phyloP scores from a whole-genome alignment of 1,139 yeast genomes.

The Hansenula sp. region DNA sequence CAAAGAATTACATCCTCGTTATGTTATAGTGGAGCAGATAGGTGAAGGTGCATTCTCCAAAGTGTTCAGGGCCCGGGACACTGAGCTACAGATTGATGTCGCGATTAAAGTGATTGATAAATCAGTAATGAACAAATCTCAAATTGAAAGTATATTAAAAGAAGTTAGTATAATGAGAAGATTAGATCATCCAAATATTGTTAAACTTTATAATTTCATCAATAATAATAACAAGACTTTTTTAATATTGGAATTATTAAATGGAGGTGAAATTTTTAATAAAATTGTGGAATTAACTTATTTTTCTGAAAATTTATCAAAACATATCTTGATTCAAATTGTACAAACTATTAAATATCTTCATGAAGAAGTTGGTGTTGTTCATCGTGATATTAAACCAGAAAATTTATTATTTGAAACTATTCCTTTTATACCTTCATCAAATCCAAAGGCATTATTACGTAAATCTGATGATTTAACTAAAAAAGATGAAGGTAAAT shows the following conservation, averaged over 20 bases:
- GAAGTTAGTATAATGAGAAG: conserved; percentile 63
- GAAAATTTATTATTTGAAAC: conserved; percentile 85
- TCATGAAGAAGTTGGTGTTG: conserved; percentile 74
- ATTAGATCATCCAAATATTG: conserved; percentile 64
- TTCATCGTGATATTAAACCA: conserved; percentile 93
- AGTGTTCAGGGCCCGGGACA: conserved; percentile 61
- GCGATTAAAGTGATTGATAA: conserved; percentile 90
- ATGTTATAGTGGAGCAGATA: conserved; percentile 32
- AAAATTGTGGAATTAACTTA: conserved; percentile 90
- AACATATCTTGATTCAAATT: conserved; percentile 82
- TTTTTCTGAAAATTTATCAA: conserved; percentile 78
- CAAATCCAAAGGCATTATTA: conserved; percentile 34
- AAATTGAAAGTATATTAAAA: conserved; percentile 48
- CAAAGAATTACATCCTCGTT: conserved; percentile 19
- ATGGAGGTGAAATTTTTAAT: conserved; percentile 94
- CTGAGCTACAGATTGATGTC: conserved; percentile 25
- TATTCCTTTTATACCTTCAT: conserved; percentile 53
- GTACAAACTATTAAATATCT: conserved; percentile 78
- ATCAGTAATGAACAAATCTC: conserved; percentile 36
- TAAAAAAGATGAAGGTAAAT: conserved; percentile 85
- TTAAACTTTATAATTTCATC: conserved; percentile 60
- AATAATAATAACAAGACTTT: conserved; percentile 66
- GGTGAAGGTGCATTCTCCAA: conserved; percentile 92
- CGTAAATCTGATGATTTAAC: conserved; percentile 72
- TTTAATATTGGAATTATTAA: conserved; percentile 75